Evolutionary conservation across 352 stramenopile species (phyloP).

Genomic region (Blastocystis sp.): DNA sequence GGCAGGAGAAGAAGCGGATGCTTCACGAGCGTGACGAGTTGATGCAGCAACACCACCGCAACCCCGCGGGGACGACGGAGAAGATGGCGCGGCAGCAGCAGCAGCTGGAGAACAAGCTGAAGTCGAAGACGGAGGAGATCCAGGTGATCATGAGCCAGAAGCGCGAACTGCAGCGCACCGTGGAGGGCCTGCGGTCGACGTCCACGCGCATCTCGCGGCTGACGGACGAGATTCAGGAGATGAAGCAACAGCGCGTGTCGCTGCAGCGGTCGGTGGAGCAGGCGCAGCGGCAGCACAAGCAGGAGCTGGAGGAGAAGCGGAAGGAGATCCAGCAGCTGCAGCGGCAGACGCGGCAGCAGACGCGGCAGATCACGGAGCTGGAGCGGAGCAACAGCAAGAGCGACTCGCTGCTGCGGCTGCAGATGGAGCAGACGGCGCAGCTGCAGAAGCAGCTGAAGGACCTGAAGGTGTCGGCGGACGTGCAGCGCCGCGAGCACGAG

Average conservation of each 20-base stretch:
- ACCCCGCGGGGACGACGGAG: background rate
- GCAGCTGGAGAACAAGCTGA: background rate
- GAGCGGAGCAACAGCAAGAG: conserved; percentile 32
- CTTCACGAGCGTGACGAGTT: conserved; percentile 3
- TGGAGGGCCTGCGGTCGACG: background rate
- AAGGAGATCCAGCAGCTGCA: conserved; percentile 55
- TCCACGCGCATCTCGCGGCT: background rate
- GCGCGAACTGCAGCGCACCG: conserved; percentile 1
- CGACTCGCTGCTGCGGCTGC: conserved; percentile 3
- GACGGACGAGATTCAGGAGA: conserved; percentile 26
- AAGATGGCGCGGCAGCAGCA: background rate
- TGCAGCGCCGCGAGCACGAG: conserved; percentile 42
- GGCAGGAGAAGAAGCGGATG: conserved; percentile 39
- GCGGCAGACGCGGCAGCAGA: conserved; percentile 25
- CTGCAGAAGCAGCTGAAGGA: conserved; percentile 36
- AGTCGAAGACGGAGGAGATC: conserved; percentile 6
- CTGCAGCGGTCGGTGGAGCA: conserved; percentile 38
- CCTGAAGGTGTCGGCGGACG: conserved; percentile 25
- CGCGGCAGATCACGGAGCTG: conserved; percentile 37
- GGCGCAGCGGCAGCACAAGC: background rate
- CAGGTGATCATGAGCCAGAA: conserved; percentile 27
- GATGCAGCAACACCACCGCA: background rate
- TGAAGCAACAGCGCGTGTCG: conserved; percentile 24
- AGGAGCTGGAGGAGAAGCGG: conserved; percentile 39
- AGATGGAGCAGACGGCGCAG: conserved; percentile 20